Conservation (phyloP, 2,329 filamentous ascomycete species). For the Aspergillus phoenicis region DNA sequence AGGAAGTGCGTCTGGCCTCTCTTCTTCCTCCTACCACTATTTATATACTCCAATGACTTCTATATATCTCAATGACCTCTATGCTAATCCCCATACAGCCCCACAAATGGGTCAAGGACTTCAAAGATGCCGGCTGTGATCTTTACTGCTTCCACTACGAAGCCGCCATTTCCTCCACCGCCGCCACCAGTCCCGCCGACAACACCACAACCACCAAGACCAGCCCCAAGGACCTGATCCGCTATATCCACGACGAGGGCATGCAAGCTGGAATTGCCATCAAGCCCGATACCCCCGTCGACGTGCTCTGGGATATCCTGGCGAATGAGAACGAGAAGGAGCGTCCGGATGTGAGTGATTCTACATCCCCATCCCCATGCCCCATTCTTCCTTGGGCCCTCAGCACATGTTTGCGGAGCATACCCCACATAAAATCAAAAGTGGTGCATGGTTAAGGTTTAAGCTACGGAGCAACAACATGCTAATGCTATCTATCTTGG, state of each 20-base stretch:
- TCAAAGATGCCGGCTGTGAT: slow-evolving; percentile 90
- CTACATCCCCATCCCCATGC: too few species aligned
- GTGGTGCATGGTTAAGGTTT: too few species aligned
- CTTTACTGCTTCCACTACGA: slow-evolving; percentile 99
- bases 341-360: slow-evolving; percentile 76
- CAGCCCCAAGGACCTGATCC: slow-evolving; percentile 79
- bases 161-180: slow-evolving; percentile 80
- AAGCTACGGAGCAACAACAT: not conserved
- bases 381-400: too few species aligned
- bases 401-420: too few species aligned
- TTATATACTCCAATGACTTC: not conserved
- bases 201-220: slow-evolving; percentile 69
- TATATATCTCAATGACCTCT: not conserved
- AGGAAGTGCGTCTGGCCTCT: slow-evolving; percentile 66
- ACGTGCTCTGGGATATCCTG: slow-evolving; percentile 89
- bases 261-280: slow-evolving; percentile 93
- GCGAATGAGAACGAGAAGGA: slow-evolving; percentile 73
- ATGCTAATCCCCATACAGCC: slow-evolving; percentile 59
- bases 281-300: slow-evolving; percentile 87
- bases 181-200: slow-evolving; percentile 75
- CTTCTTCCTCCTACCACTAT: not conserved
- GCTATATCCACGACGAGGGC: slow-evolving; percentile 84
- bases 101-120: slow-evolving; percentile 97
- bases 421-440: too few species aligned
- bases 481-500: not conserved